Conservation (phyloP, 495 filamentous ascomycete species). For the Aspergillus cavernicola region DNA sequence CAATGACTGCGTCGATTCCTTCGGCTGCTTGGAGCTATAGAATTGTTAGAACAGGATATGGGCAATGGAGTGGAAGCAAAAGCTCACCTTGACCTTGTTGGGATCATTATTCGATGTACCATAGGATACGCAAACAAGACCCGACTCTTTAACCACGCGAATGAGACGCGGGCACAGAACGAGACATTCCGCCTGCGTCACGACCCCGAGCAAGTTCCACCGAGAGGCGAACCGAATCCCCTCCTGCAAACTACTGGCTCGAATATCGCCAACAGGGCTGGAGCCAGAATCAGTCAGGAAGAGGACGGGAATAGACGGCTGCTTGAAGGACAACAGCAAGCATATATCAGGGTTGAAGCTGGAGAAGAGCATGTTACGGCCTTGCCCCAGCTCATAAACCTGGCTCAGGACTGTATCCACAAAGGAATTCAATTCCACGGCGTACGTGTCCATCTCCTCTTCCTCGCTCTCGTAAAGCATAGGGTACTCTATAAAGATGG, state of each 20-base stretch:
- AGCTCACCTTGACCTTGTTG: slow-evolving; percentile 72
- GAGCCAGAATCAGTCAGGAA: slow-evolving; percentile 90
- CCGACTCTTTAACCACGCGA: slow-evolving; percentile 90
- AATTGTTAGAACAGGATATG: slow-evolving; percentile 9
- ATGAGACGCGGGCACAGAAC: slow-evolving; percentile 87
- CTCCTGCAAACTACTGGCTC: slow-evolving; percentile 91
- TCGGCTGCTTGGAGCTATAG: slow-evolving; percentile 81
- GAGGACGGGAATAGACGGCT: slow-evolving; percentile 88
- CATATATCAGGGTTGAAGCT: slow-evolving; percentile 98
- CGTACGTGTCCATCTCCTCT: slow-evolving; percentile 96
- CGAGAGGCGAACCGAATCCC: slow-evolving; percentile 88
- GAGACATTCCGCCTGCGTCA: slow-evolving; percentile 77
- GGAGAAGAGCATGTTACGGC: slow-evolving; percentile 88
- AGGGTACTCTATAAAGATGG: slow-evolving; percentile 68
- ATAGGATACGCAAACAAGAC: slow-evolving; percentile 95
- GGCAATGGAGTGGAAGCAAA: not conserved
- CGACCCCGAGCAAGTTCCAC: slow-evolving; percentile 93
- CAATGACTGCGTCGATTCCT: slow-evolving; percentile 95
- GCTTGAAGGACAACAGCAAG: slow-evolving; percentile 89
- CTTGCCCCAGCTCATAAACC: slow-evolving; percentile 72
- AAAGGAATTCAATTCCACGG: slow-evolving; percentile 94
- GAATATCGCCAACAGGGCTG: slow-evolving; percentile 73
- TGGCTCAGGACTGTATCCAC: slow-evolving; percentile 88
- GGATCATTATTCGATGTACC: slow-evolving; percentile 84
- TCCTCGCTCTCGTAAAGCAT: slow-evolving; percentile 93